phyloP scores from a whole-genome alignment of 371 early-diverging fungal species.

The Funneliformis caledonium region DNA sequence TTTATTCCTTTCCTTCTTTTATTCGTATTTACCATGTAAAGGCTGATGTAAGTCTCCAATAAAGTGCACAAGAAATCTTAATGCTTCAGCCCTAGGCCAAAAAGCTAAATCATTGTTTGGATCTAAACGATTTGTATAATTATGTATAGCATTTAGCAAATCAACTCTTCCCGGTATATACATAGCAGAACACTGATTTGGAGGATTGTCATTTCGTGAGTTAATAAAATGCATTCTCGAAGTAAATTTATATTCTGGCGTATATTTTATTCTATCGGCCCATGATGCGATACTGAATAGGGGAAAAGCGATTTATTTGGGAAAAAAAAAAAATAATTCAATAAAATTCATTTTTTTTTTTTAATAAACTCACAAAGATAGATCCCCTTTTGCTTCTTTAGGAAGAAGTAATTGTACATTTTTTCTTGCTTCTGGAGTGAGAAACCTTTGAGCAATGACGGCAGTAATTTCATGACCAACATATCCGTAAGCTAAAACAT shows the following conservation, averaged over 20 bases:
- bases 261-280: slow-evolving; percentile 14
- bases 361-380: neutral
- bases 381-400: slow-evolving; percentile 16
- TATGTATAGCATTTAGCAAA: slow-evolving; percentile 31
- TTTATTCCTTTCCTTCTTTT: neutral
- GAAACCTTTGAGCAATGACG: slow-evolving; percentile 30
- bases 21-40: slow-evolving; percentile 43
- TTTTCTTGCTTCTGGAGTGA: neutral
- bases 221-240: slow-evolving; percentile 15
- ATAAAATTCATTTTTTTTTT: neutral
- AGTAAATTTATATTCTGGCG: slow-evolving; percentile 4
- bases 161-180: neutral
- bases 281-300: slow-evolving; percentile 13
- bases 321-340: neutral
- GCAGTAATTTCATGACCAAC: slow-evolving; percentile 32
- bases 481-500: neutral
- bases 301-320: neutral
- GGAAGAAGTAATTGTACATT: slow-evolving; percentile 7
- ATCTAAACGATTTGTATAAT: slow-evolving; percentile 31
- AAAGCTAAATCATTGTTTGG: slow-evolving; percentile 7
- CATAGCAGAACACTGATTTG: neutral
- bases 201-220: slow-evolving; percentile 6
- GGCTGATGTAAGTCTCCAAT: slow-evolving; percentile 58
- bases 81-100: slow-evolving; percentile 41
- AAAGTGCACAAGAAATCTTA: slow-evolving; percentile 54